Conservation (phyloP, 768 basidiomycete species). For the Suillus tomentosus region DNA sequence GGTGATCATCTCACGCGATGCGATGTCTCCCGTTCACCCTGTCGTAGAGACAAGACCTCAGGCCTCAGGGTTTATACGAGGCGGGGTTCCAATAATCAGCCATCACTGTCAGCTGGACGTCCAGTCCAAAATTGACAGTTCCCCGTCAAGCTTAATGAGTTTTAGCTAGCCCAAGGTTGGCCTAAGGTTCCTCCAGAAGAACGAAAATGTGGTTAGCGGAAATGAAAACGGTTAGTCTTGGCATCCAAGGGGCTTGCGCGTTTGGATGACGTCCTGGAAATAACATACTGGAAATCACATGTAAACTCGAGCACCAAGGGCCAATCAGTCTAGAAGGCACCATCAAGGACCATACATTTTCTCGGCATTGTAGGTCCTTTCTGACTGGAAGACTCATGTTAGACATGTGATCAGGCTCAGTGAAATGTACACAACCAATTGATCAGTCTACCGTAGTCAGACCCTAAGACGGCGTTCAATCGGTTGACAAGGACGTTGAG, state of each 20-base stretch:
- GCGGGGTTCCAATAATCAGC: constrained; percentile 43
- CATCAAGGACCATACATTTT: constrained; percentile 48
- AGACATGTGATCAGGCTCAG: background rate
- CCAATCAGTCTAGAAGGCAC: constrained; percentile 47
- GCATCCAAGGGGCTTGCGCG: constrained; percentile 30
- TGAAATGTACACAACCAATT: constrained; percentile 29
- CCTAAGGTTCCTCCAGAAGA: too few species aligned
- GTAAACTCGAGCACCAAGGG: constrained; percentile 58
- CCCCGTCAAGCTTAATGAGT: constrained; percentile 55
- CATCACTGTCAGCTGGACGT: constrained; percentile 30
- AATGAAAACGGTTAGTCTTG: constrained; percentile 47
- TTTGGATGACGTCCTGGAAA: constrained; percentile 21
- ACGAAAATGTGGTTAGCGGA: constrained; percentile 34
- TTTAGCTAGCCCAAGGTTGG: constrained; percentile 45
- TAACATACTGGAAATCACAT: constrained; percentile 42
- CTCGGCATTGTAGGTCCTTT: constrained; percentile 38
- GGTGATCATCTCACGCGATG: constrained; percentile 54
- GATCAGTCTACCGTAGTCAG: constrained; percentile 28
- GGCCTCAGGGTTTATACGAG: constrained; percentile 58
- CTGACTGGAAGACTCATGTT: constrained; percentile 19
- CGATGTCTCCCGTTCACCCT: constrained; percentile 51
- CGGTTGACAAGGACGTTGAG: constrained; percentile 42
- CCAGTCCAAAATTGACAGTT: constrained; percentile 51
- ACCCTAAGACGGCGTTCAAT: background rate
- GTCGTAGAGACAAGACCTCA: constrained; percentile 35